Percentiles rank a stretch among this genome's conserved stretches.
These are phyloP conservation scores for Euphorbia tirucalli DNA, from an alignment of 345 rosid species.

Conservation along the genomic window DNA sequence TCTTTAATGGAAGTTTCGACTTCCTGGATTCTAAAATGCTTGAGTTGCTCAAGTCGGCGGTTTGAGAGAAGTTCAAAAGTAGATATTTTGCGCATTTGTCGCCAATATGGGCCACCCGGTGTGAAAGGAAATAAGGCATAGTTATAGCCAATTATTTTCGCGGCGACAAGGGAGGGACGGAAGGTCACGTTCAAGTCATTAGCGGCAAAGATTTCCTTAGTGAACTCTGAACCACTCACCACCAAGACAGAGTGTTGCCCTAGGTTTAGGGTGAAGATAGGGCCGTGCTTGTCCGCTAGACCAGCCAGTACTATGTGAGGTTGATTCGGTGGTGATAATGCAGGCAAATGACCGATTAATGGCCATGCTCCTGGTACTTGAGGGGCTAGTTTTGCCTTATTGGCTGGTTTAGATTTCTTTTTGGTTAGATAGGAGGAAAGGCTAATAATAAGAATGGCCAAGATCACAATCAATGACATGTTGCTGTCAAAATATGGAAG, in stretches of 20 bases:
- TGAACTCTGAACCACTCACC: background rate
- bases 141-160: background rate
- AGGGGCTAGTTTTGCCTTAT: background rate
- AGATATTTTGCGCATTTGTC: constrained; percentile 40
- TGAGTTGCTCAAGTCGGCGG: constrained; percentile 29
- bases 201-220: background rate
- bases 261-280: background rate
- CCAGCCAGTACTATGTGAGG: background rate
- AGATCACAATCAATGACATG: background rate
- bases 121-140: background rate
- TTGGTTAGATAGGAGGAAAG: background rate
- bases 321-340: background rate
- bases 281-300: constrained; percentile 1
- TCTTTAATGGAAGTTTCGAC: constrained; percentile 17
- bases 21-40: constrained; percentile 25
- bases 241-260: background rate
- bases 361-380: background rate
- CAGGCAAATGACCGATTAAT: background rate
- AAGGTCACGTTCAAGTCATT: background rate
- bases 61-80: constrained; percentile 28
- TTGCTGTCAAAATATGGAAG: background rate
- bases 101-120: constrained; percentile 35
- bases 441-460: background rate
- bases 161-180: background rate
- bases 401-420: background rate